A percentile compares a stretch with the other conserved stretches of the same genome.
Evolutionary conservation across 805 yeast species (phyloP).

Genomic region (Kodamaea laetipori): DNA sequence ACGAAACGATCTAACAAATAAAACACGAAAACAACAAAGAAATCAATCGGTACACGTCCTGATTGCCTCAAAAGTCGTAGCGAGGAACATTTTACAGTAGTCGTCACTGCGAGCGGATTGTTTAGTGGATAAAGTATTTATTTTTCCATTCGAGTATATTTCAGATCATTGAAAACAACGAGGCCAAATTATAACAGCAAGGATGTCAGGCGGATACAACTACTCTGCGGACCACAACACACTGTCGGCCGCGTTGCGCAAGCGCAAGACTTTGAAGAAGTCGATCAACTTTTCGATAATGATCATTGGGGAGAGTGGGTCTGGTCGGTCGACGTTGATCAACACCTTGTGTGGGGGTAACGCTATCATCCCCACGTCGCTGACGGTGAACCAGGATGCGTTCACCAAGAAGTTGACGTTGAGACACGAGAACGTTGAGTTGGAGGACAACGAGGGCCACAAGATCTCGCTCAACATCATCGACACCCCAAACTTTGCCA

Average conservation of each 20-base stretch:
- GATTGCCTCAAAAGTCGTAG: neutral
- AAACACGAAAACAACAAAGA: conserved; percentile 8
- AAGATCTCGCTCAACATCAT: conserved; percentile 74
- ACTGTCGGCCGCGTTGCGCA: conserved; percentile 48
- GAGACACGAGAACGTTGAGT: conserved; percentile 78
- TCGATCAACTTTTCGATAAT: conserved; percentile 82
- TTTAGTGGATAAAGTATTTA: neutral
- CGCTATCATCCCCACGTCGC: conserved; percentile 68
- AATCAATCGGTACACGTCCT: conserved; percentile 3
- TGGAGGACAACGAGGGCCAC: conserved; percentile 84
- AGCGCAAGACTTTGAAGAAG: conserved; percentile 78
- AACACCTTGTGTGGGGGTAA: conserved; percentile 89
- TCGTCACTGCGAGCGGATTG: conserved; percentile 1
- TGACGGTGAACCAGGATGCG: conserved; percentile 62
- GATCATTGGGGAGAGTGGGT: conserved; percentile 86
- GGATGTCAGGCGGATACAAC: conserved; percentile 18
- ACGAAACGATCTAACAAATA: conserved; percentile 8
- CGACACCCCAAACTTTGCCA: conserved; percentile 86
- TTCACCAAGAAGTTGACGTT: conserved; percentile 52
- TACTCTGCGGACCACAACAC: conserved; percentile 25
- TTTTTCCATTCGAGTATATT: conserved; percentile 1
- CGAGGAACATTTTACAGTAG: neutral
- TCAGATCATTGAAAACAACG: neutral
- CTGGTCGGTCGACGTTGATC: conserved; percentile 90
- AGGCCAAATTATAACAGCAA: conserved; percentile 2